A percentile compares a stretch with the other conserved stretches of the same genome.
phyloP scores from a whole-genome alignment of 495 filamentous ascomycete species.

The Copromyces sp. region DNA sequence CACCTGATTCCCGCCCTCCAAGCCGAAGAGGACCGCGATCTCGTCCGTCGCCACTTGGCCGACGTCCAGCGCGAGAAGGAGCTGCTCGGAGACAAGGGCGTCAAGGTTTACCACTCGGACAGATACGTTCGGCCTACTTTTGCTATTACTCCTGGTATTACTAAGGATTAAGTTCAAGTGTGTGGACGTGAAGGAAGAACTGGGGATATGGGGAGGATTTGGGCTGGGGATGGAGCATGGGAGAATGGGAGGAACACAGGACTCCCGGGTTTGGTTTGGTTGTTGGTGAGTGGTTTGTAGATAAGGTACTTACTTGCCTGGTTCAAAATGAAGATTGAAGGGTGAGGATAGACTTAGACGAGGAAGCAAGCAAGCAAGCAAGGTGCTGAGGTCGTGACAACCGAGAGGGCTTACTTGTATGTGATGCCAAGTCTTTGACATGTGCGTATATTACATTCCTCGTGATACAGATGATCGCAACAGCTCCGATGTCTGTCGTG shows the following conservation, averaged over 20 bases:
- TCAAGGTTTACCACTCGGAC: slow-evolving; percentile 75
- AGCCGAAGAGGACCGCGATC: slow-evolving; percentile 92
- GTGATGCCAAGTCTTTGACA: background rate
- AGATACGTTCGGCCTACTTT: slow-evolving; percentile 72
- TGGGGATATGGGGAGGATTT: background rate
- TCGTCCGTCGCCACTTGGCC: slow-evolving; percentile 73
- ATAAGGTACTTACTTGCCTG: background rate
- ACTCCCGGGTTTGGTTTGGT: background rate
- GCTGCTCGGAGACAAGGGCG: slow-evolving; percentile 63
- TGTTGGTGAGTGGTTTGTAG: background rate
- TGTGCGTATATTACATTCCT: background rate
- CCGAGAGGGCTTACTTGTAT: background rate
- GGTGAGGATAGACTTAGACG: background rate
- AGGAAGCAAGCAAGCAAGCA: background rate
- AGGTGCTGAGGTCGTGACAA: background rate
- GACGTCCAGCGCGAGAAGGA: slow-evolving; percentile 84
- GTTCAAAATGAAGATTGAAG: background rate
- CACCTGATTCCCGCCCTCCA: slow-evolving; percentile 86
- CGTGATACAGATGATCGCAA: background rate
- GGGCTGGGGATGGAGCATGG: background rate
- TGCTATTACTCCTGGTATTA: slow-evolving; percentile 45
- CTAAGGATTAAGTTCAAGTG: slow-evolving; percentile 35
- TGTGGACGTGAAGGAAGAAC: background rate
- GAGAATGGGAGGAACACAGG: background rate
- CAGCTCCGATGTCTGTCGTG: background rate